phyloP scores from a whole-genome alignment of 75 land plant genomes.

The Cunninghamia lanceolata region DNA sequence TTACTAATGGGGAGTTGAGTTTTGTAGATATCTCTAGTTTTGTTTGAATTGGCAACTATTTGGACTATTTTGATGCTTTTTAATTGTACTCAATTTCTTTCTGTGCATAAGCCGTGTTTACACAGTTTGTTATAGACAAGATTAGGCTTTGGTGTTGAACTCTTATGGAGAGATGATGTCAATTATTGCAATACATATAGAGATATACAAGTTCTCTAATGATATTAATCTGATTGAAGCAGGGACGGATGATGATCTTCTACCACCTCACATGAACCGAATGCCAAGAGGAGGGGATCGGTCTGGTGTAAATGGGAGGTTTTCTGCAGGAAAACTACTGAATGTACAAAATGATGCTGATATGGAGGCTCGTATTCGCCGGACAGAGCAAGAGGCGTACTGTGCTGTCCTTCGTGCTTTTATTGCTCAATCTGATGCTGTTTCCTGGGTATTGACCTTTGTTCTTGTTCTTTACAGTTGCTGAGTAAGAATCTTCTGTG shows the following conservation, averaged over 20 bases:
- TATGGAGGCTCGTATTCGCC: slow-evolving; percentile 23
- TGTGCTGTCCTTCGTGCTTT: slow-evolving; percentile 43
- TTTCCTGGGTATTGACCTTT: slow-evolving; percentile 39
- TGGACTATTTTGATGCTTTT: background rate
- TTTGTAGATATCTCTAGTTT: background rate
- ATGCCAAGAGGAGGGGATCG: slow-evolving; percentile 8
- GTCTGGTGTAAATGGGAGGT: slow-evolving; percentile 16
- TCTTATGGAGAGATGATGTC: background rate
- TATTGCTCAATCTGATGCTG: slow-evolving; percentile 43
- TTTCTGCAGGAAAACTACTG: slow-evolving; percentile 6
- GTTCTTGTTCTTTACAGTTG: background rate
- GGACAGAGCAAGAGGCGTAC: slow-evolving; percentile 49
- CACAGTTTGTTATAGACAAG: background rate
- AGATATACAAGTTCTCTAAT: background rate
- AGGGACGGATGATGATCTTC: slow-evolving; percentile 35
- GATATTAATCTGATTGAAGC: background rate
- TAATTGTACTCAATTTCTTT: background rate
- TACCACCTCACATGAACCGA: slow-evolving; percentile 18
- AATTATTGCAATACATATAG: background rate
- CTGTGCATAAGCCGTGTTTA: background rate
- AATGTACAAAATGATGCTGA: slow-evolving; percentile 8
- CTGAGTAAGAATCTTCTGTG: background rate
- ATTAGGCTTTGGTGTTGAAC: background rate
- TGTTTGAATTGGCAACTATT: background rate
- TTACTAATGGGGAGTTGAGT: background rate